Percentiles rank a stretch among this genome's conserved stretches.
Evolutionary conservation across 352 stramenopile genomes (phyloP).

Genomic region (Pythium graminicola): DNA sequence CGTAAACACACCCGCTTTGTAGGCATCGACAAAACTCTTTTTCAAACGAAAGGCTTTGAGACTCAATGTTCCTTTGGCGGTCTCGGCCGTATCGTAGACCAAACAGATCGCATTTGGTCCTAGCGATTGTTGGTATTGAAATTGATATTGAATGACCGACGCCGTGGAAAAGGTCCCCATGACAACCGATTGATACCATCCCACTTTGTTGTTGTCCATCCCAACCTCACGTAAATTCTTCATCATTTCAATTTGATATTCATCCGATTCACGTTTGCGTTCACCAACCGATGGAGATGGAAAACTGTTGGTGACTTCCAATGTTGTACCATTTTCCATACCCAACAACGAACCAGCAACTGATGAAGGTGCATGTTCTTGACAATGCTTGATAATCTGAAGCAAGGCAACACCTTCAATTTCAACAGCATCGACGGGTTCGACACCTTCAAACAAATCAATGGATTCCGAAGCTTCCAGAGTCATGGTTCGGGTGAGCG

Average conservation of each 20-base stretch:
- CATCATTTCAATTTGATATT: conserved; percentile 99
- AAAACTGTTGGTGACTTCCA: conserved; percentile 98
- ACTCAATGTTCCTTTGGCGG: conserved; percentile 88
- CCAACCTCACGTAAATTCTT: conserved; percentile 97
- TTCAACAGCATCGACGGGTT: conserved; percentile 55
- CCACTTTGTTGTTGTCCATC: conserved; percentile 99
- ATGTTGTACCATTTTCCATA: conserved; percentile 84
- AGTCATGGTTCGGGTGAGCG: conserved; percentile 2
- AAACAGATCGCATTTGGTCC: conserved; percentile 96
- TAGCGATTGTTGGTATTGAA: conserved; percentile 96
- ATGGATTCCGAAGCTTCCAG: conserved; percentile 33
- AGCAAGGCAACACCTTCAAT: conserved; percentile 84
- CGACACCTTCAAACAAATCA: conserved; percentile 69
- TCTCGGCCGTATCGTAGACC: conserved; percentile 97
- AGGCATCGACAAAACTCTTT: conserved; percentile 90
- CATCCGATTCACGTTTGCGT: conserved; percentile 81
- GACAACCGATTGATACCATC: conserved; percentile 98
- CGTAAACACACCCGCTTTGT: conserved; percentile 78
- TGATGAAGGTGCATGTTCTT: conserved; percentile 91
- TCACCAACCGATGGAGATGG: conserved; percentile 85
- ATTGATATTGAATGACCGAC: conserved; percentile 93
- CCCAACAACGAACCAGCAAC: conserved; percentile 95
- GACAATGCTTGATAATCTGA: conserved; percentile 98
- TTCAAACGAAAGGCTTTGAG: conserved; percentile 96
- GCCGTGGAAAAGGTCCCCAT: conserved; percentile 95